Conservation (phyloP, 176 grass and related monocot species). For the Cymbopogon citratus region DNA sequence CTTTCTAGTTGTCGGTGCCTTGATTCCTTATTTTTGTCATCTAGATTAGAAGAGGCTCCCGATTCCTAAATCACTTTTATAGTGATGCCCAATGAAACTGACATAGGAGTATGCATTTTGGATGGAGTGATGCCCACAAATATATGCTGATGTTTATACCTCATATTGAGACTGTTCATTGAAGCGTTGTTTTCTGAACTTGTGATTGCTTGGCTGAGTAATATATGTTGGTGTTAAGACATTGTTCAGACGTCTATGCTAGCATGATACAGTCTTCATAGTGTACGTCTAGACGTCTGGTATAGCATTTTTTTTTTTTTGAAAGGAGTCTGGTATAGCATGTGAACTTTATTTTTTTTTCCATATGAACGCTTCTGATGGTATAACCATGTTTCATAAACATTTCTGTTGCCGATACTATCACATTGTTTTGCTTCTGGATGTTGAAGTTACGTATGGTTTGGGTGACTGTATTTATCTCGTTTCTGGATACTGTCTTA, state of each 20-base stretch:
- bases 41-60: neutral
- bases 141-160: neutral
- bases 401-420: too few relatives aligned
- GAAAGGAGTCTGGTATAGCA: too few relatives aligned
- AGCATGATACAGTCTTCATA: neutral
- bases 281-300: too few relatives aligned
- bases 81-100: neutral
- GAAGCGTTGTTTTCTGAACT: neutral
- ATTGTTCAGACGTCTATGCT: neutral
- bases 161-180: neutral
- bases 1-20: neutral
- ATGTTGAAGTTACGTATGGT: too few relatives aligned
- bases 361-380: too few relatives aligned
- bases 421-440: too few relatives aligned
- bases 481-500: too few relatives aligned
- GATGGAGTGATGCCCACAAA: neutral
- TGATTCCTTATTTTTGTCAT: neutral
- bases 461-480: too few relatives aligned
- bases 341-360: too few relatives aligned
- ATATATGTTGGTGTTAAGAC: neutral
- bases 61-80: neutral
- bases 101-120: neutral
- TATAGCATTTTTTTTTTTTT: neutral
- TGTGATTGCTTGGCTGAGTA: neutral
- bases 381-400: too few relatives aligned